Conservation (phyloP, 441 rosid species). For the Lepidium campestre region DNA sequence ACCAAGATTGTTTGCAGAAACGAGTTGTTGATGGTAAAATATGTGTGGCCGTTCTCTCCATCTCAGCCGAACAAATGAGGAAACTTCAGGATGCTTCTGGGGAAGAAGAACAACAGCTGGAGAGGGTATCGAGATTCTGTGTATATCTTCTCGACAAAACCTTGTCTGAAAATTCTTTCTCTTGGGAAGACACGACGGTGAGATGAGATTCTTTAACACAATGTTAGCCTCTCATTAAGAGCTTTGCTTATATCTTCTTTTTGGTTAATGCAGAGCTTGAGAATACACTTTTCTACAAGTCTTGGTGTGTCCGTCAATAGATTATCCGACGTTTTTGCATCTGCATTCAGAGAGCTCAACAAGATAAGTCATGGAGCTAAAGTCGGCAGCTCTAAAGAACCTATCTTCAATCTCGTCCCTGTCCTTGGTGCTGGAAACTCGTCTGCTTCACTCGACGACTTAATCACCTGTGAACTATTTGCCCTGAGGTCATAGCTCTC, state of each 20-base stretch:
- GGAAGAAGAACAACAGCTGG: constrained; percentile 32
- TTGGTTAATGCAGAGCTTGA: constrained; percentile 46
- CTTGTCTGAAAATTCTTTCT: constrained; percentile 46
- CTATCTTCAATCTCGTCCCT: constrained; percentile 60
- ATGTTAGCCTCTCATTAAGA: background rate
- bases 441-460: constrained; percentile 45
- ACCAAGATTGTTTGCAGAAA: constrained; percentile 66
- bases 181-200: constrained; percentile 71
- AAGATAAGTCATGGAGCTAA: constrained; percentile 24
- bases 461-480: constrained; percentile 62
- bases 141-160: constrained; percentile 63
- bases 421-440: constrained; percentile 58
- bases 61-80: constrained; percentile 38
- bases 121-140: constrained; percentile 60
- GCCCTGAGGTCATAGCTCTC: constrained; percentile 42
- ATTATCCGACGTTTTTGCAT: constrained; percentile 32
- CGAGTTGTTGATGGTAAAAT: constrained; percentile 56
- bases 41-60: constrained; percentile 54
- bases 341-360: constrained; percentile 44
- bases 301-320: constrained; percentile 34
- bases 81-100: constrained; percentile 34
- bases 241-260: background rate
- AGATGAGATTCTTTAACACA: constrained; percentile 24
- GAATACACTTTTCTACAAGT: constrained; percentile 52
- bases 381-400: constrained; percentile 25